These are phyloP conservation scores for Scutellaria minor DNA, from an alignment of 257 asterid genomes.

Conservation along the genomic window DNA sequence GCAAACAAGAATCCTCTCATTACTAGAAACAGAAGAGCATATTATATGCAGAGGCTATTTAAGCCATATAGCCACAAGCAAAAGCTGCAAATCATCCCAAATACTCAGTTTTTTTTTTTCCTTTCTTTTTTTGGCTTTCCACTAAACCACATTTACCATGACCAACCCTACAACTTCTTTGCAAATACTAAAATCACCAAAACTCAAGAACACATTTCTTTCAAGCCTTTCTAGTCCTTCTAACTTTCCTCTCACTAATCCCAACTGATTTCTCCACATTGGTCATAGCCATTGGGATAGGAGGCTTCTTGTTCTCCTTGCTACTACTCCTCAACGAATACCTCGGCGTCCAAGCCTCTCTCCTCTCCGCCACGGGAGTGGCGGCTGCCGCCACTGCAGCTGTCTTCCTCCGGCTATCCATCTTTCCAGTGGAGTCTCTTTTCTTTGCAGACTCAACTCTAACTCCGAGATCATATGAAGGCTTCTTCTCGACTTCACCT, in stretches of 20 bases:
- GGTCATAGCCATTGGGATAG: conserved; percentile 45
- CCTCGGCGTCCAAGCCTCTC: conserved; percentile 64
- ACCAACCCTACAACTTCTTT: conserved; percentile 1
- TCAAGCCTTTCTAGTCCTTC: conserved; percentile 54
- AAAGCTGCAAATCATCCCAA: conserved; percentile 1
- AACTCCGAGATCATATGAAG: conserved; percentile 73
- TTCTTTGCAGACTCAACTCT: conserved; percentile 76
- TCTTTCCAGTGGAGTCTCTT: conserved; percentile 47
- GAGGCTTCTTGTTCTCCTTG: conserved; percentile 80
- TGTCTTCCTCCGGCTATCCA: conserved; percentile 52
- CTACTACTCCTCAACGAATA: conserved; percentile 70
- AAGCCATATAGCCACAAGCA: conserved; percentile 39
- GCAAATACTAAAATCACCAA: background rate
- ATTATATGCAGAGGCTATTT: conserved; percentile 27
- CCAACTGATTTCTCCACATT: conserved; percentile 54
- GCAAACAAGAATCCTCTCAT: conserved; percentile 32
- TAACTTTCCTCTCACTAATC: conserved; percentile 53
- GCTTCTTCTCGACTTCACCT: conserved; percentile 61
- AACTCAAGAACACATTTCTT: background rate
- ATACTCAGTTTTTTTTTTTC: no score
- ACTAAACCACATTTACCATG: conserved; percentile 30
- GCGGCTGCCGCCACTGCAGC: conserved; percentile 38
- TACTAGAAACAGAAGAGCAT: background rate
- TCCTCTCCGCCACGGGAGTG: conserved; percentile 61
- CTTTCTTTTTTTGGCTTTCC: no score